Percentiles rank a stretch among this genome's conserved stretches.
phyloP scores from a whole-genome alignment of 2,329 filamentous ascomycete species.

The Chaetomium sp. region DNA sequence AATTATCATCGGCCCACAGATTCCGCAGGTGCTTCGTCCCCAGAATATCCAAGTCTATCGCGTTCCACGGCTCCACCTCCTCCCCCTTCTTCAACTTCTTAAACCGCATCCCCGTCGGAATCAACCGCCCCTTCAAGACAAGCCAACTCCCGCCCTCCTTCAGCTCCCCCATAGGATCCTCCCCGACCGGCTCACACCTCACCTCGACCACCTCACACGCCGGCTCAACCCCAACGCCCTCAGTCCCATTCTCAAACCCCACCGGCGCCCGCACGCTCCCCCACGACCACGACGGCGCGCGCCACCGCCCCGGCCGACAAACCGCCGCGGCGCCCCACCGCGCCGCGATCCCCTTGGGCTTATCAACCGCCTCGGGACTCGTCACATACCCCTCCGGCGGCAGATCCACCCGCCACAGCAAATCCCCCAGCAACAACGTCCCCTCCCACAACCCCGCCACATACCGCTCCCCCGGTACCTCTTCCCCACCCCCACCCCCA shows the following conservation, averaged over 20 bases:
- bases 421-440: background rate
- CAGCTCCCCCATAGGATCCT: constrained; percentile 26
- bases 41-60: constrained; percentile 24
- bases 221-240: constrained; percentile 9
- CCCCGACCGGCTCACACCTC: constrained; percentile 11
- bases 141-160: constrained; percentile 16
- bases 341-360: no score
- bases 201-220: constrained; percentile 22
- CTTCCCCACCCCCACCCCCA: background rate
- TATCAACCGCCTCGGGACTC: background rate
- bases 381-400: background rate
- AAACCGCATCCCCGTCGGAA: constrained; percentile 18
- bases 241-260: background rate
- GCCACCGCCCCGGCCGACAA: constrained; percentile 21
- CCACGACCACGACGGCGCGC: constrained; percentile 32
- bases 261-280: constrained; percentile 22
- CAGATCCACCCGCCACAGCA: constrained; percentile 25
- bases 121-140: constrained; percentile 20
- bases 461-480: background rate
- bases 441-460: constrained; percentile 19
- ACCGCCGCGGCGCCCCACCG: background rate
- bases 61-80: constrained; percentile 16
- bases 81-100: background rate
- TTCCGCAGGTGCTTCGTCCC: constrained; percentile 21
- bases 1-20: constrained; percentile 25